phyloP scores from a whole-genome alignment of 306 rosid species.

The Fragaria nilgerrensis region DNA sequence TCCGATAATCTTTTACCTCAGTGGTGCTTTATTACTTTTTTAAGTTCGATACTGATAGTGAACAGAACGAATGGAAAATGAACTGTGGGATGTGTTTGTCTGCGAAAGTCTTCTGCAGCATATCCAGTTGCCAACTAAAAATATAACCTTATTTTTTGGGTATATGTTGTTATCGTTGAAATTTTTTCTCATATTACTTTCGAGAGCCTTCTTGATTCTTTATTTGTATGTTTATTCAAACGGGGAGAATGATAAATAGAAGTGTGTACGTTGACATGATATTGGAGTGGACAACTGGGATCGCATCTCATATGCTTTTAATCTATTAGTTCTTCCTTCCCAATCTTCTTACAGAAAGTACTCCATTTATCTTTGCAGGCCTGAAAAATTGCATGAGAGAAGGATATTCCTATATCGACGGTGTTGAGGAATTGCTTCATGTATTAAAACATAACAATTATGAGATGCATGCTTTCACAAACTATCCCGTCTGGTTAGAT shows the following conservation, averaged over 20 bases:
- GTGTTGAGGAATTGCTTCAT: conserved; percentile 71
- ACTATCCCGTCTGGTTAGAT: conserved; percentile 84
- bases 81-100: not conserved
- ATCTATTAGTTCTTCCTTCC: not conserved
- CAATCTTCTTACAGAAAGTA: not conserved
- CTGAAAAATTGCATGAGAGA: conserved; percentile 72
- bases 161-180: not conserved
- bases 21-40: not conserved
- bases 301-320: not conserved
- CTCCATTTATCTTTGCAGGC: conserved; percentile 44
- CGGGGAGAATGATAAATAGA: not conserved
- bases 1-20: not conserved
- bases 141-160: not conserved
- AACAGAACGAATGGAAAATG: not conserved
- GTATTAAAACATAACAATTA: conserved; percentile 61
- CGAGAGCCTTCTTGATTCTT: not conserved
- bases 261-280: not conserved
- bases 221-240: not conserved
- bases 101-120: not conserved
- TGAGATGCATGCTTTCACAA: conserved; percentile 95
- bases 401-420: conserved; percentile 74
- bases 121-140: not conserved
- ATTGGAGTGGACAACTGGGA: not conserved
- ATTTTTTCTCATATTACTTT: not conserved
- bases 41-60: not conserved